Base-by-base conservation (phyloP, 495 filamentous ascomycete genomes). In the Penicillium canescens region DNA sequence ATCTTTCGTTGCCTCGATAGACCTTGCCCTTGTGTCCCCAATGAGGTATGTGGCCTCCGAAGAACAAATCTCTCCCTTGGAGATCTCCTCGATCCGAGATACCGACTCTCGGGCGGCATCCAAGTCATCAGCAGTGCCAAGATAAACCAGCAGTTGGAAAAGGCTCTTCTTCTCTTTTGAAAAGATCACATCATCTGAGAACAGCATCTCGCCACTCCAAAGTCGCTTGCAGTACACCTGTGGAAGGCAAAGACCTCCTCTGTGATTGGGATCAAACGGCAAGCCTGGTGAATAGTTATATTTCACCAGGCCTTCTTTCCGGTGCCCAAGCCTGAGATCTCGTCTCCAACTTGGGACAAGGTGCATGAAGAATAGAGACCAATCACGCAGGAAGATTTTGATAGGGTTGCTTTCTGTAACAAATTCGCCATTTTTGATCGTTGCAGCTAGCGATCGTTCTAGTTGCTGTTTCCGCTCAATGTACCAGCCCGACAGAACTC, bases 401-500 rank as follows among this genome's bases (percentile, higher is more conserved):
- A 69, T 10, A 0, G 44, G 47, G 13, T 55, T 59, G 1, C 41
- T 44, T 24, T 68, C 71, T 20, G 57, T 70, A 6, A 70, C 65
- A 48, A 71, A 62, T 1, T 61, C 47, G 1, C 72, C 72, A 34
- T 75, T 76, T 33, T 51, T 43, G 16, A 75, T 63, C 0, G 70
- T 76, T 0, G 55, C 26, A 0, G 64, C 65, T 2, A 76, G 57
- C 0, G 72, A 76, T 18, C 42, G 42, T 6, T 70, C 66, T 0
- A 74, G 59, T 47, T 75, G 72, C 41, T 76, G 73, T 38, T 76
- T 72, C 16, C 73, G 64, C 53, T 76, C 73, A 1, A 52, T 37
- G 23, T 71, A 72, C 73, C 73, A 75, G 1, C 46, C 69, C 38
- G 44, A 20, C 1, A 75, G 54, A 7, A 74, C 52, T 11, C 35